Evolutionary conservation across 2,329 filamentous ascomycete genomes (phyloP).

Genomic region (Metarhizium anisopliae): DNA sequence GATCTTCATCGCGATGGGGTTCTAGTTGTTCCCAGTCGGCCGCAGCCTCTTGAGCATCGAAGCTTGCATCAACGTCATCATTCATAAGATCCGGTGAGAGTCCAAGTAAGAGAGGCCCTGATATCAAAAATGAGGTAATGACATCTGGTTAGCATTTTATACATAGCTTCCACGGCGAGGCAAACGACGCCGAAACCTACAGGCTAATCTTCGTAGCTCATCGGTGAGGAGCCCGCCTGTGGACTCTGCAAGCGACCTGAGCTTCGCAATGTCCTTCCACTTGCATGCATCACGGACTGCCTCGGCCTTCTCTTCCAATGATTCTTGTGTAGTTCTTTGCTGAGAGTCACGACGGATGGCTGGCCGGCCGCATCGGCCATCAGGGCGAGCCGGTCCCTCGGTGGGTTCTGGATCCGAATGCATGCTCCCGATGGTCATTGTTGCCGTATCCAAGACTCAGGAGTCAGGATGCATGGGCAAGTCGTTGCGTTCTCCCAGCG

Average conservation of each 20-base stretch:
- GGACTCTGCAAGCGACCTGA: constrained; percentile 51
- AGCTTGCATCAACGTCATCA: background rate
- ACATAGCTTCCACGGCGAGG: background rate
- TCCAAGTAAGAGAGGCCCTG: constrained; percentile 57
- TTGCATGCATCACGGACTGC: constrained; percentile 47
- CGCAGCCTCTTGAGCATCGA: background rate
- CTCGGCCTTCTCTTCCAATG: background rate
- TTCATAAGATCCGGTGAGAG: constrained; percentile 3
- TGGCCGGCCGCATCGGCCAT: background rate
- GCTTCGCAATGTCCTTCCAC: constrained; percentile 42
- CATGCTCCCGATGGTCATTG: constrained; percentile 7
- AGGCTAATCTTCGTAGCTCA: constrained; percentile 61
- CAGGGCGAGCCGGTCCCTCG: constrained; percentile 6
- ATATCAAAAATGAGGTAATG: background rate
- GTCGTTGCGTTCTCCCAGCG: background rate
- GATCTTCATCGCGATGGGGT: constrained; percentile 77
- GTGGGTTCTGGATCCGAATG: constrained; percentile 5
- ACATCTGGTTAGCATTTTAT: constrained; percentile 3
- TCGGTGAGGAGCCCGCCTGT: constrained; percentile 61
- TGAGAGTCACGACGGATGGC: background rate
- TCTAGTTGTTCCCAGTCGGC: constrained; percentile 55
- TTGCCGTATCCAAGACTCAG: background rate
- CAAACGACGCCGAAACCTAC: constrained; percentile 44
- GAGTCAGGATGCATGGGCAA: background rate
- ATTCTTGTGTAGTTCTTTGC: background rate